Evolutionary conservation across 805 yeast genomes (phyloP), one percentile per base, ranked within the genome.

Genomic region (Teunomyces barrocoloradensis): DNA sequence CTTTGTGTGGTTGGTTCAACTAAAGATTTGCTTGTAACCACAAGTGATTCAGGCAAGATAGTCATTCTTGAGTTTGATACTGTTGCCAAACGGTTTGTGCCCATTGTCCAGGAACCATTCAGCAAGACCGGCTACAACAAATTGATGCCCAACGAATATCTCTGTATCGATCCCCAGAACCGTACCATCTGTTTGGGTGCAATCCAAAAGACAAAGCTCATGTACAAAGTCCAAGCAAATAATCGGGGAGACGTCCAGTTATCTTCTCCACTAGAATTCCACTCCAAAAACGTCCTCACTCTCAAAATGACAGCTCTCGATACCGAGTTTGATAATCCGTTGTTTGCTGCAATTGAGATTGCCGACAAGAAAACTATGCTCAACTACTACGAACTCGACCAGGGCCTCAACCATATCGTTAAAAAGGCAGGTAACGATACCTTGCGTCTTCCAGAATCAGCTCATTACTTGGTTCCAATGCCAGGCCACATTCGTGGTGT

Each of bases 1-100:
- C 65, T 89, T 46, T 75, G 80, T 17, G 61, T 77, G 9, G 71
- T 79, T 0, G 89, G 86, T 0, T 60, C 80, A 0, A 61, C 71
- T 0, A 72, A 69, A 45, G 94, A 89, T 53, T 69, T 69, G 23
- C 50, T 91, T n/a, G 77, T 84, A 5, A 60, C 89, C 2, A 79
- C 92, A 0, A 81, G 94, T 0, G 97, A 91, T 58, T 78, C 95
- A 1, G 97, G 97, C 0, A 80, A 81, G 49, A 52, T 90, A 17
- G 69, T 81, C 0, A 59, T 87, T 0, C 64, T 82, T 9, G 78
- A 80, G 46, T 75, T 77, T 48, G 64, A 73, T 29, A 57, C 64
- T 2, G 60, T 59, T 3, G 58, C 69, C n/a, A 53, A 59, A 18
- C 62, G 57, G 42, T 81, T 82, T 47, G 66, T 76, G 27, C 72